Evolutionary conservation across 352 stramenopile species (phyloP).

Genomic region (Pythium periplocum): DNA sequence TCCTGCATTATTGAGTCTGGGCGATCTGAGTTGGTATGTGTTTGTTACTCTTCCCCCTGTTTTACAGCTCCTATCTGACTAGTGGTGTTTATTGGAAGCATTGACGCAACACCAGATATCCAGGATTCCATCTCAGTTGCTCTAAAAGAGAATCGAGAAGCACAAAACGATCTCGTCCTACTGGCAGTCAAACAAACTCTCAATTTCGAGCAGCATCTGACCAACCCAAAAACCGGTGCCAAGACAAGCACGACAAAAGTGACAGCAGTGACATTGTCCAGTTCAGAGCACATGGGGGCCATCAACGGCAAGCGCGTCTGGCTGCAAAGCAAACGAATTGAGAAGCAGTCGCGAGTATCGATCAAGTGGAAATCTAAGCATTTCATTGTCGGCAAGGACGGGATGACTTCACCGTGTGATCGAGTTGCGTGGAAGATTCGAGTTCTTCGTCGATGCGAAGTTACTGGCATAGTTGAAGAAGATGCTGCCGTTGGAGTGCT

Average conservation of each 20-base stretch:
- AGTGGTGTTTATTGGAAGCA: background rate
- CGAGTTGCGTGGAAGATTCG: conserved; percentile 6
- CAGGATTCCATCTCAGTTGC: too few species aligned
- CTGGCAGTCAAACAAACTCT: conserved; percentile 6
- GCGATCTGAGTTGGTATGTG: conserved; percentile 2
- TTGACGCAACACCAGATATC: background rate
- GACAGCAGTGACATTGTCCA: background rate
- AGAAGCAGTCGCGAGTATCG: conserved; percentile 8
- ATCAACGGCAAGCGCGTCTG: conserved; percentile 1
- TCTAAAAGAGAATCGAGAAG: too few species aligned
- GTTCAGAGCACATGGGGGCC: background rate
- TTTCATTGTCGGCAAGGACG: background rate
- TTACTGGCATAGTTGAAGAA: conserved; percentile 1
- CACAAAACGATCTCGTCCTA: conserved; percentile 5
- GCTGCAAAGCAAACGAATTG: background rate
- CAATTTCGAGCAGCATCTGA: background rate
- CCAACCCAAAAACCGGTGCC: too few species aligned
- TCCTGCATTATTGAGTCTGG: conserved; percentile 1
- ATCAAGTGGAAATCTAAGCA: conserved; percentile 12
- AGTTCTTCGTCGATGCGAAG: conserved; percentile 9
- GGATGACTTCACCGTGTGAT: background rate
- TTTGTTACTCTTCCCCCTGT: background rate
- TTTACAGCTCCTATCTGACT: background rate
- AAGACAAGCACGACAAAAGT: background rate
- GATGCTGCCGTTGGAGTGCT: conserved; percentile 1